Evolutionary conservation across 495 filamentous ascomycete genomes (phyloP), one percentile per base, ranked within the genome.

Genomic region (Mytilinidion resinicola): DNA sequence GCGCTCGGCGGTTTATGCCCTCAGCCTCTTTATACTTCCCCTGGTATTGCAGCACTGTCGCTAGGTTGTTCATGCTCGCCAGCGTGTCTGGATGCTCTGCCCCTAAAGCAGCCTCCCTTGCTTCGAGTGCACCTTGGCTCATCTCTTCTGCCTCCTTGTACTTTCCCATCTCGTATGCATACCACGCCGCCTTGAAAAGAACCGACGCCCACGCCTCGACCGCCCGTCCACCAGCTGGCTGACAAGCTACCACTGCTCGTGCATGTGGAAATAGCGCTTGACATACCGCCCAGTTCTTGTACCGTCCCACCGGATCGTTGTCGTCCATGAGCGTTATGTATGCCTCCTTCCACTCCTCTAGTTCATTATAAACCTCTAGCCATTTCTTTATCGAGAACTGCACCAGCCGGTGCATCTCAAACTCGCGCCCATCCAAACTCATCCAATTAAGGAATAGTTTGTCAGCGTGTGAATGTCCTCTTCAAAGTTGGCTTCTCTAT

Each of bases 361-460:
- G 55, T 48, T 77, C 43, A 25, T 57, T 63, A 5, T 73, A 33
- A 3, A 65, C 51, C 48, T 74, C 60, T 9, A 81, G 67, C 78
- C 78, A 81, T 25, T 62, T 67, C 53, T 66, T 66, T 14, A 65
- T 77, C 7, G 73, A 69, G 25, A 78, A 58, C 62, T 81, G 75
- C 19, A 81, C 77, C 0, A 82, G 69, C 36, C 61, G 49, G 65
- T 81, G 76, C 72, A 81, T 82, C 57, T 74, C 69, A 56, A 78
- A 78, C 1, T 48, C 65, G 34, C 46, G 36, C 9, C 43, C 55
- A 21, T 66, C 62, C 20, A 51, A 12, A 37, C 30, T 60, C 19
- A 64, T 56, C 9, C 62, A 15, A 68, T 48, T 11, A 68, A 49
- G 17, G 66, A 68, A 41, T 43, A 66, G 33, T 42, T 55, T 10